Evolutionary conservation across 1,284 basidiomycete genomes (phyloP).

Genomic region (Naganishia sp.): DNA sequence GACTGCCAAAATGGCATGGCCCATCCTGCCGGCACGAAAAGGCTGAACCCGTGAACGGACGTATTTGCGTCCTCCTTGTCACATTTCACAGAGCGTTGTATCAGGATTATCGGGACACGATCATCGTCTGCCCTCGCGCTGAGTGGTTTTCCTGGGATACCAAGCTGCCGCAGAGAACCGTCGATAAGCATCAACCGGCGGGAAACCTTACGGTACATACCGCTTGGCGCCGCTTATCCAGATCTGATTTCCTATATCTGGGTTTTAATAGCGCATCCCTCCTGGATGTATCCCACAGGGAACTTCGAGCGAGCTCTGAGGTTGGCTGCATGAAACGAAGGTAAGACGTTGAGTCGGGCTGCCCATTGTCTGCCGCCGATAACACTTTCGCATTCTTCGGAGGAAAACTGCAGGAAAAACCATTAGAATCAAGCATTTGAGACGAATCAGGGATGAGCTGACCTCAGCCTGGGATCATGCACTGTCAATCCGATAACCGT

Average conservation of each 20-base stretch:
- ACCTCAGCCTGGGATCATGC: constrained; percentile 63
- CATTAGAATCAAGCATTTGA: constrained; percentile 1
- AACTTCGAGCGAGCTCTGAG: constrained; percentile 62
- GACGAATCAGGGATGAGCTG: neutral
- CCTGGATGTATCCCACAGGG: constrained; percentile 68
- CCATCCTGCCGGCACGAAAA: constrained; percentile 83
- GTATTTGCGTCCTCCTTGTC: constrained; percentile 34
- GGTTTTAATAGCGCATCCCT: constrained; percentile 64
- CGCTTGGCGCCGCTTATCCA: constrained; percentile 74
- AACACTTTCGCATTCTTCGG: constrained; percentile 67
- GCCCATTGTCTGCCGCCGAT: constrained; percentile 31
- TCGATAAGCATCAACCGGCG: constrained; percentile 1
- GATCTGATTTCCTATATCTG: constrained; percentile 73
- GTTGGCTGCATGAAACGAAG: constrained; percentile 60
- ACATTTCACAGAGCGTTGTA: constrained; percentile 68
- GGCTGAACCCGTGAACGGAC: constrained; percentile 74
- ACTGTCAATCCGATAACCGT: constrained; percentile 75
- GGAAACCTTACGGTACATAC: constrained; percentile 52
- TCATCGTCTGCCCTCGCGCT: constrained; percentile 69
- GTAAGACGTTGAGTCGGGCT: constrained; percentile 12
- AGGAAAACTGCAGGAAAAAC: constrained; percentile 63
- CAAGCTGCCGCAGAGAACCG: constrained; percentile 57
- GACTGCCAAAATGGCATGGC: constrained; percentile 81
- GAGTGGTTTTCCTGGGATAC: constrained; percentile 73
- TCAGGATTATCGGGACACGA: constrained; percentile 74